A percentile compares a stretch with the other conserved stretches of the same genome.
Conservation (phyloP, 2,329 filamentous ascomycete species). For the Cordyceps cicadae region DNA sequence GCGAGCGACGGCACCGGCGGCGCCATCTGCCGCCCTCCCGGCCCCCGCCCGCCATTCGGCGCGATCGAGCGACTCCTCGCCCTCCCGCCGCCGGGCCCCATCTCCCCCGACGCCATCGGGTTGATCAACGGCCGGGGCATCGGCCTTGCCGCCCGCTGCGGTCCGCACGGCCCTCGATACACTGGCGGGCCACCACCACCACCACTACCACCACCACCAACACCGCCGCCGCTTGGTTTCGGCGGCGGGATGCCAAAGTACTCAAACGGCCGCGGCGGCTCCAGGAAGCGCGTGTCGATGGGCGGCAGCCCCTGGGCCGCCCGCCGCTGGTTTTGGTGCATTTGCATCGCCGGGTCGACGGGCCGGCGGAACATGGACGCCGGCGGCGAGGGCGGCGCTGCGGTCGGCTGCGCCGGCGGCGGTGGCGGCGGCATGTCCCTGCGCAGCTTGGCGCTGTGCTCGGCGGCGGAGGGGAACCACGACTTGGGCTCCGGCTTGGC, state of each 20-base stretch:
- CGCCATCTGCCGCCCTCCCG: background rate
- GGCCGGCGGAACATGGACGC: constrained; percentile 17
- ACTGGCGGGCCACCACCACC: constrained; percentile 28
- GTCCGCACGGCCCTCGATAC: background rate
- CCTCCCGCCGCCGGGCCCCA: background rate
- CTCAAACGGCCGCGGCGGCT: constrained; percentile 42
- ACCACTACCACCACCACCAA: constrained; percentile 29
- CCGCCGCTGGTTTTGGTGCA: background rate
- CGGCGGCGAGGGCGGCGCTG: too few relatives aligned
- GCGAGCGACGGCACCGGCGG: constrained; percentile 15
- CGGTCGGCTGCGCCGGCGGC: too few relatives aligned
- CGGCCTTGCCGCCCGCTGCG: background rate
- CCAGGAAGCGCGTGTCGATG: constrained; percentile 51
- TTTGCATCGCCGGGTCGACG: constrained; percentile 17
- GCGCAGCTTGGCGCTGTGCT: constrained; percentile 25
- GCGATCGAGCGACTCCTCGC: constrained; percentile 1
- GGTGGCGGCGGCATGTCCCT: constrained; percentile 11
- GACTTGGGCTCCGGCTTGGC: constrained; percentile 23
- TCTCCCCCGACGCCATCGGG: background rate
- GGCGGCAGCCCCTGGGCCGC: constrained; percentile 50
- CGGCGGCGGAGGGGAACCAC: constrained; percentile 30
- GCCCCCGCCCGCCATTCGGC: background rate
- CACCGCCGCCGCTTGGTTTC: constrained; percentile 32
- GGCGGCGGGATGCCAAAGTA: background rate
- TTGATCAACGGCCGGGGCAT: background rate